These are phyloP conservation scores for Psidium guajava DNA, from an alignment of 345 rosid genomes.

Conservation along the genomic window DNA sequence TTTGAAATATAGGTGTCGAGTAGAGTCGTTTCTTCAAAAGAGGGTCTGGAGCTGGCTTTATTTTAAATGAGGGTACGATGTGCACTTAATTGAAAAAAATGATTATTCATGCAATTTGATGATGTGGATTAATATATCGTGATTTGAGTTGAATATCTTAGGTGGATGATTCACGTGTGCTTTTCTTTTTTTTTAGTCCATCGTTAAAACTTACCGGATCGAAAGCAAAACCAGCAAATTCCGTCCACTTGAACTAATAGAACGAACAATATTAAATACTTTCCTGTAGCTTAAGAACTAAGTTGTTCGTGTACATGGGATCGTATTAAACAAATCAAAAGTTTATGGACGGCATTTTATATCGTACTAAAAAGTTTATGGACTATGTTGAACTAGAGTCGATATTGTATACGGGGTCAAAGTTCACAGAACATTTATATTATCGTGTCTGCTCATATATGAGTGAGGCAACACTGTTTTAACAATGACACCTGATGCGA, in stretches of 20 bases:
- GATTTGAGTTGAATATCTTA: background rate
- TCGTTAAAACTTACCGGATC: background rate
- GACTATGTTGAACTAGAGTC: accelerated
- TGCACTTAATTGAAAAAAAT: background rate
- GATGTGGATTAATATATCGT: background rate
- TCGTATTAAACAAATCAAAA: no score
- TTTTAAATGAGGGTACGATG: background rate
- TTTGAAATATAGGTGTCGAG: accelerated
- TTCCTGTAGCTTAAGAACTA: no score
- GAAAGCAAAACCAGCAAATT: background rate
- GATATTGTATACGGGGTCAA: accelerated
- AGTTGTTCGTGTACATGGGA: accelerated
- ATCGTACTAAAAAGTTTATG: background rate
- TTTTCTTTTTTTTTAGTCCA: no score
- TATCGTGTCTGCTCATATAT: no score
- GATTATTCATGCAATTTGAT: background rate
- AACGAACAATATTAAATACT: no score
- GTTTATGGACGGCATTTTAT: no score
- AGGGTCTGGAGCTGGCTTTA: background rate
- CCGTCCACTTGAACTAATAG: no score
- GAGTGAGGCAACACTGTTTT: no score
- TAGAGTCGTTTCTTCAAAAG: background rate
- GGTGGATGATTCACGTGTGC: background rate
- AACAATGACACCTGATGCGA: background rate
- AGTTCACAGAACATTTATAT: accelerated